These are phyloP conservation scores for Jamesozyma jinghongensis DNA, from an alignment of 805 yeast genomes.

Conservation along the genomic window DNA sequence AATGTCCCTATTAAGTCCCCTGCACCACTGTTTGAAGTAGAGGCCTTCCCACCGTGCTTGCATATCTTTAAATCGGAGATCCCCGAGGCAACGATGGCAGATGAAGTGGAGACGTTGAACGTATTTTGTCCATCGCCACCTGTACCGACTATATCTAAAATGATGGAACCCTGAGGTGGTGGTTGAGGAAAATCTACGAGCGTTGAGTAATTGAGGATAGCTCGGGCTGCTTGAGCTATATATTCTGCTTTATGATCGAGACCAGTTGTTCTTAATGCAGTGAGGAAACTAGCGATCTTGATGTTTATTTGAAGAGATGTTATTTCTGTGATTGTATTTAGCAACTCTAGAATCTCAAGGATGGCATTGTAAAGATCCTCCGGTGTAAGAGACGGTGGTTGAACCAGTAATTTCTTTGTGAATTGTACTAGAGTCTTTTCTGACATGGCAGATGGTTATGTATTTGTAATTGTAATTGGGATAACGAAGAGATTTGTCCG, in stretches of 20 bases:
- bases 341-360: constrained; percentile 47
- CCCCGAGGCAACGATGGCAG: constrained; percentile 93
- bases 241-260: constrained; percentile 73
- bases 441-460: constrained; percentile 1
- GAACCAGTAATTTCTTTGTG: constrained; percentile 52
- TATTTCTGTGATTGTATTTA: constrained; percentile 37
- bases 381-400: constrained; percentile 56
- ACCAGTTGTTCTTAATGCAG: constrained; percentile 63
- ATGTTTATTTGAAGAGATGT: constrained; percentile 29
- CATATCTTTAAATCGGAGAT: constrained; percentile 62
- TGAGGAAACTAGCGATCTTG: constrained; percentile 70
- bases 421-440: constrained; percentile 22
- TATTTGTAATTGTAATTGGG: neutral
- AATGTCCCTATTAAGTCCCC: constrained; percentile 75
- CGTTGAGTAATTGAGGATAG: constrained; percentile 59
- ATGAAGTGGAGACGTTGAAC: constrained; percentile 89
- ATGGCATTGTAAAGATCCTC: constrained; percentile 58
- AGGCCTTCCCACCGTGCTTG: constrained; percentile 97
- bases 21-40: constrained; percentile 87
- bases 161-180: neutral
- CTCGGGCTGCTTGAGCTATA: constrained; percentile 77
- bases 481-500: neutral
- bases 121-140: constrained; percentile 99
- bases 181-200: constrained; percentile 39
- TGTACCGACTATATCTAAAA: constrained; percentile 84